Base-by-base conservation (phyloP, 2,329 filamentous ascomycete species). In the Sporothrix pallida region DNA sequence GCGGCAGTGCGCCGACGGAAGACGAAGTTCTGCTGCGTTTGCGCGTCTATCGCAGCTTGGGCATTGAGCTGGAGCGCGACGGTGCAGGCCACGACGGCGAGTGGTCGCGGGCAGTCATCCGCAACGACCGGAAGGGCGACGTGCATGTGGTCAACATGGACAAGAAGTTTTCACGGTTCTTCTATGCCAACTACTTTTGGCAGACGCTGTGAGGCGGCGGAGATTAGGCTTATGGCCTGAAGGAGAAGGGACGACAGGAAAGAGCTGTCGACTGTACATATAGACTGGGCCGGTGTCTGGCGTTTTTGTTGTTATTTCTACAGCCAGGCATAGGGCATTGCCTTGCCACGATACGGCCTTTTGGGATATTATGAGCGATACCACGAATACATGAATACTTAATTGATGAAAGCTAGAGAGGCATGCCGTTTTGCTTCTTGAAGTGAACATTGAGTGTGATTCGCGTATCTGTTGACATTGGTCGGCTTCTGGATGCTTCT, bases 161-260 rank as follows among this genome's bases (percentile, higher is more conserved):
- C 79, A 91, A 92, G 78, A 97, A 96, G 84, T 95, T 97, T 81
- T 95, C 93, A 74, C 88, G 91, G 75, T 95, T 92, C 81, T 98
- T 97, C 80, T 97, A 98, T 79, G 93, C 95, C 26, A 97, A 97
- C 79, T 97, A 97, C 81, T 97, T 98, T 80, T 99, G 96, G 96
- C 88, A 94, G 79, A 95, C 91, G 44, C 86, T 98, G 81, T 97
- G 85, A 81, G 2, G 54, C 31, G 6, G 26, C 2, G 17, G 31
- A 10, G 8, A 6, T 2, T 3, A 50, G 20, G 31, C 31, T 1
- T 3, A 37, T 8, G 9, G 9, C n/a, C n/a, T 6, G 8, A 8
- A 6, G 48, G 15, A 9, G 15, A 42, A 62, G 13, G 20, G n/a
- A 10, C n/a, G n/a, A 23, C 12, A n/a, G n/a, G 46, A 3, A 23